A percentile compares a stretch with the other conserved stretches of the same genome.
Conservation (phyloP, 2,329 filamentous ascomycete species). For the Calonectria hongkongensis region DNA sequence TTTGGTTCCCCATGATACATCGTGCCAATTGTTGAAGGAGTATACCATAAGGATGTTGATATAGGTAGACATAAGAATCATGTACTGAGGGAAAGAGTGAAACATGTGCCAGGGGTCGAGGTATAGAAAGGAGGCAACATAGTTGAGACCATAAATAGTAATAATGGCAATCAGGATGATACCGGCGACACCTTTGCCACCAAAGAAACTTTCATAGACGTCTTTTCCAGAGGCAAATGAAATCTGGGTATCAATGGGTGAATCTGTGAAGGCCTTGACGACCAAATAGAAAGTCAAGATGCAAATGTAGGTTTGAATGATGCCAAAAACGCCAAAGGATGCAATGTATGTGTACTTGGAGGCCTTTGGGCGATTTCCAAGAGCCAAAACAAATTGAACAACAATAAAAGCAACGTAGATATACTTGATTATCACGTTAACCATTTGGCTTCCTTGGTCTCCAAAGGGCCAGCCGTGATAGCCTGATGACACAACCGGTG, state of each 20-base stretch:
- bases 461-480: conserved; percentile 24
- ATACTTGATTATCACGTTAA: conserved; percentile 20
- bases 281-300: conserved; percentile 17
- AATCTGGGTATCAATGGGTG: conserved; percentile 6
- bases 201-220: conserved; percentile 26
- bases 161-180: conserved; percentile 28
- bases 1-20: conserved; percentile 31
- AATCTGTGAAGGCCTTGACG: conserved; percentile 15
- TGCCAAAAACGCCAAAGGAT: conserved; percentile 15
- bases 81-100: conserved; percentile 28
- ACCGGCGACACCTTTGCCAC: not conserved
- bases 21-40: conserved; percentile 34
- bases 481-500: conserved; percentile 12
- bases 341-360: conserved; percentile 29
- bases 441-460: conserved; percentile 13
- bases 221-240: conserved; percentile 21
- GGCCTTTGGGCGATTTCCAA: conserved; percentile 29
- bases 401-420: conserved; percentile 21
- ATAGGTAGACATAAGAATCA: conserved; percentile 31
- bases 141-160: conserved; percentile 34
- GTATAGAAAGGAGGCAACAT: conserved; percentile 27
- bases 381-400: conserved; percentile 28
- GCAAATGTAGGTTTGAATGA: conserved; percentile 28
- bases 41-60: conserved; percentile 34
- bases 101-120: conserved; percentile 36